Percentiles rank a stretch among this genome's conserved stretches.
These are phyloP conservation scores for Trichoderma virens DNA, from an alignment of 495 filamentous ascomycete species.

Conservation along the genomic window DNA sequence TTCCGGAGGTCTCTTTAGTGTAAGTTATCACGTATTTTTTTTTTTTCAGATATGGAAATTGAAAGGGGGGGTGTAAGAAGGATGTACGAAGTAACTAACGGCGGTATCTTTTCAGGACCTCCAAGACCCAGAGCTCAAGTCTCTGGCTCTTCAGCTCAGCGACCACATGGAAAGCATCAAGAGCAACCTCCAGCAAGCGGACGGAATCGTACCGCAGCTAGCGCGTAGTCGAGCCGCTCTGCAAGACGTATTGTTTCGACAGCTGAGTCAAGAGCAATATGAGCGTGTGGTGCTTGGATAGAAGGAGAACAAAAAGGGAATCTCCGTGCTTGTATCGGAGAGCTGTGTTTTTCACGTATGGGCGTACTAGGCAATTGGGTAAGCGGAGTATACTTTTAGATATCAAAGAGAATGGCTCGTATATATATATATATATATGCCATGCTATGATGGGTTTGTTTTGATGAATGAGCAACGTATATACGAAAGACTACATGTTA, in stretches of 20 bases:
- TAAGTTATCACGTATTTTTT: conserved; percentile 11
- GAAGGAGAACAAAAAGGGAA: neutral
- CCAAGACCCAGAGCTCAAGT: conserved; percentile 26
- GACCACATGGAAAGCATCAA: conserved; percentile 50
- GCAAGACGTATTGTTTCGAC: conserved; percentile 32
- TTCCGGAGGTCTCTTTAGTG: conserved; percentile 24
- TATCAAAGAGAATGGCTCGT: too few species aligned
- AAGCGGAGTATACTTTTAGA: too few species aligned
- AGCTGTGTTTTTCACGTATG: too few species aligned
- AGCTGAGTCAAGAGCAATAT: conserved; percentile 36
- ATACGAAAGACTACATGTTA: too few species aligned
- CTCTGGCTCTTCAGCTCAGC: conserved; percentile 33
- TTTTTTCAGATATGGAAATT: neutral
- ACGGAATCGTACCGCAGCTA: conserved; percentile 35
- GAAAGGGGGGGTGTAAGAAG: neutral
- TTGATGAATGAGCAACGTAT: too few species aligned
- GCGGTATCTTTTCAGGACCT: conserved; percentile 15
- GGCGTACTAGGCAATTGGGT: too few species aligned
- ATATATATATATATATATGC: too few species aligned
- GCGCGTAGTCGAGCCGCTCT: conserved; percentile 35
- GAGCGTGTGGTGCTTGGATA: conserved; percentile 35
- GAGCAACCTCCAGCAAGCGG: conserved; percentile 47
- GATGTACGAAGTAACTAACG: neutral
- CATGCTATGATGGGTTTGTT: too few species aligned
- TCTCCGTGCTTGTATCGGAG: too few species aligned